Evolutionary conservation across 2,329 filamentous ascomycete genomes (phyloP), one percentile per base, ranked within the genome.

Genomic region (Fusarium praegraminearum): DNA sequence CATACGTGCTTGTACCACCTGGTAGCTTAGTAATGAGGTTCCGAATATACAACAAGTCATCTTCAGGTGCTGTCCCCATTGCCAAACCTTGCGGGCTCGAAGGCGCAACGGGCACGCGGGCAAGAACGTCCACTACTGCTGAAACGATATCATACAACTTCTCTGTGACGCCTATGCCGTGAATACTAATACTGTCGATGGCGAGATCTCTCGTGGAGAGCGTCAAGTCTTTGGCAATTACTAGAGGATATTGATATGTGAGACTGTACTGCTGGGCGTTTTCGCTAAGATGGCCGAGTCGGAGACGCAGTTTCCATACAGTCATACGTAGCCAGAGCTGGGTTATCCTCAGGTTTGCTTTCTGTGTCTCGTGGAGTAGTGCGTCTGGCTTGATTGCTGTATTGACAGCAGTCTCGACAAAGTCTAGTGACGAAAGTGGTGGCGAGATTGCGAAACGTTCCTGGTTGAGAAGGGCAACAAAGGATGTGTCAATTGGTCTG

Each of bases 91-190:
- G 76, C 11, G 69, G 73, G 15, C 64, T 77, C 28, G 73, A 66
- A 1, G 75, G 72, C n/a, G 68, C 67, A 6, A 78, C 72, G 1
- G 82, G 82, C 0, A 84, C 78, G 1, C 81, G 77, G 0, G 82
- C 81, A 1, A 84, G 69, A 3, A 84, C 82, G 47, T 84, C 82
- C 2, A 83, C 78, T 2, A 83, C 80, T 1, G 81, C 79, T 1
- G 80, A 83, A 1, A 81, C 81, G 28, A 84, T 77, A 36, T 84
- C 82, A 41, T 82, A 84, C 0, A 84, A 65, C 63, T 84, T 84
- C 58, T 84, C 82, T 1, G 82, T 84, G n/a, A 84, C 65, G 0
- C 82, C 82, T 12, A 81, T 80, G 1, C 82, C 82, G 13, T 84
- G 82, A 0, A 84, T 78, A 22, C 75, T 77, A 56, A 84, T 79